These are phyloP conservation scores for Phaeotremella skinneri DNA, from an alignment of 768 basidiomycete genomes.

Conservation along the genomic window DNA sequence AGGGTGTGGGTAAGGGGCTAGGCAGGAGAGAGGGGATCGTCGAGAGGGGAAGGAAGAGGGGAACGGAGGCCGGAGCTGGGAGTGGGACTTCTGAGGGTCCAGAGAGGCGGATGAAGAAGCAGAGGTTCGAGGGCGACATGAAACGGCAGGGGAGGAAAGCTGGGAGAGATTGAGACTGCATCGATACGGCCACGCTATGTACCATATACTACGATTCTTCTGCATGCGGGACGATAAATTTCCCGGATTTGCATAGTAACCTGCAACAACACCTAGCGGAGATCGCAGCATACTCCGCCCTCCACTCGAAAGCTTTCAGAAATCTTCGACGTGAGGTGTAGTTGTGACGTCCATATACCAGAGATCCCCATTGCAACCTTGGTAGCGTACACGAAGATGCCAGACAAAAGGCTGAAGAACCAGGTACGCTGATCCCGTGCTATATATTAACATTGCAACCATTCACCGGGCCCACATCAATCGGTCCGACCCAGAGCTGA, in stretches of 20 bases:
- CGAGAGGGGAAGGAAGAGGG: constrained; percentile 26
- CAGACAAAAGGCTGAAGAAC: constrained; percentile 48
- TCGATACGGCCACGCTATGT: too few relatives aligned
- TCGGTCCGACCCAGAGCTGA: constrained; percentile 45
- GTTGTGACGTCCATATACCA: too few relatives aligned
- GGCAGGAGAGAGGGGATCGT: constrained; percentile 24
- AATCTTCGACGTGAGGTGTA: not conserved
- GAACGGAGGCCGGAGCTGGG: not conserved
- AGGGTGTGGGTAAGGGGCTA: constrained; percentile 36
- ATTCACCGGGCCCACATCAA: not conserved
- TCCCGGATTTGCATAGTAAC: too few relatives aligned
- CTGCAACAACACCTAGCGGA: too few relatives aligned
- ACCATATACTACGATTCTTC: not conserved
- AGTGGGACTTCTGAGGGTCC: constrained; percentile 3
- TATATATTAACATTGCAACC: too few relatives aligned
- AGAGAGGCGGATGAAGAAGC: constrained; percentile 29
- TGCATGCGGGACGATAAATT: not conserved
- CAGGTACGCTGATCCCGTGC: constrained; percentile 34
- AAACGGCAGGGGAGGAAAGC: constrained; percentile 2
- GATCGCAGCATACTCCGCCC: not conserved
- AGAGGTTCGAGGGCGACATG: constrained; percentile 38
- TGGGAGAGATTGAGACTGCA: not conserved
- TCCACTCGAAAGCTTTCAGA: not conserved
- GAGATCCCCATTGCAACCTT: too few relatives aligned
- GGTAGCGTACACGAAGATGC: constrained; percentile 40